These are phyloP conservation scores for Hypoxylon sp. DNA, from an alignment of 2,329 filamentous ascomycete species.

Conservation along the genomic window DNA sequence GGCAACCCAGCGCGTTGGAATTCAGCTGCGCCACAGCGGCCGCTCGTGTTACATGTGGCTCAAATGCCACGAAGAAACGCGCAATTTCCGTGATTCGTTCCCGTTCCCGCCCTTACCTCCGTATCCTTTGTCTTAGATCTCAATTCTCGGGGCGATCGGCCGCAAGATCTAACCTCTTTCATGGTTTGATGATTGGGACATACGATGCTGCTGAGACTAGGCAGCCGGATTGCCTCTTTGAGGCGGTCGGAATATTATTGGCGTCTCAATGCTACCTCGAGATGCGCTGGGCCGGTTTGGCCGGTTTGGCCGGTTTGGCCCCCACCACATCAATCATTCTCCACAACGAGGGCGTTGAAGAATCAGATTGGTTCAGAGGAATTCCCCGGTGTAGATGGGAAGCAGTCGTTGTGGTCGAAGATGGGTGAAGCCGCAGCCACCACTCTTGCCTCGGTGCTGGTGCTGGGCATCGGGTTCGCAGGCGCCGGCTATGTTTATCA, in stretches of 20 bases:
- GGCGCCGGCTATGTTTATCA: slow-evolving; percentile 83
- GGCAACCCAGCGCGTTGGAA: slow-evolving; percentile 15
- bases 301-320: slow-evolving; percentile 32
- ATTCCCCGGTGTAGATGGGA: slow-evolving; percentile 33
- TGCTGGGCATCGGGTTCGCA: slow-evolving; percentile 75
- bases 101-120: slow-evolving; percentile 24
- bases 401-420: slow-evolving; percentile 63
- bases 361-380: slow-evolving; percentile 26
- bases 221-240: slow-evolving; percentile 29
- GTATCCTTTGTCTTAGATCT: slow-evolving; percentile 18
- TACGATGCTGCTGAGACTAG: slow-evolving; percentile 32
- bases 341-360: slow-evolving; percentile 30
- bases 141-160: slow-evolving; percentile 21
- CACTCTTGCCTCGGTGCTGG: slow-evolving; percentile 79
- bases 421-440: slow-evolving; percentile 82
- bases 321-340: slow-evolving; percentile 38
- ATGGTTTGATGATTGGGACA: slow-evolving; percentile 18
- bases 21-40: slow-evolving; percentile 24
- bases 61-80: slow-evolving; percentile 12
- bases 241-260: slow-evolving; percentile 27
- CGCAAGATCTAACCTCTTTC: slow-evolving; percentile 8
- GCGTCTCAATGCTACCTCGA: slow-evolving; percentile 34
- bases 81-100: slow-evolving; percentile 34
- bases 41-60: slow-evolving; percentile 34
- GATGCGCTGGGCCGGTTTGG: slow-evolving; percentile 29